phyloP scores from a whole-genome alignment of 352 stramenopile species.

The Stephanocyclus meneghinianus region DNA sequence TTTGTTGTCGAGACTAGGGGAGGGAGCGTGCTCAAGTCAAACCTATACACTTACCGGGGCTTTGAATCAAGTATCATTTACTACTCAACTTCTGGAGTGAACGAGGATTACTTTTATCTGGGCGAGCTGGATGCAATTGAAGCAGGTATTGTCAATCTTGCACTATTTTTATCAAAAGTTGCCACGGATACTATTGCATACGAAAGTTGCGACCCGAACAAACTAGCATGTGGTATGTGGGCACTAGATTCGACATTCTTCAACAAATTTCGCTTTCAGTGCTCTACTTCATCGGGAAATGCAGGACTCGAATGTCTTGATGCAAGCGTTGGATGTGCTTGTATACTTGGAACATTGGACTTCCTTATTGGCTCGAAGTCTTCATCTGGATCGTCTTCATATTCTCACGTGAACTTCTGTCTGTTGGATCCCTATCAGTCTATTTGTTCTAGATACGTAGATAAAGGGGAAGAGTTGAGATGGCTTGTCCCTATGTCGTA shows the following conservation, averaged over 20 bases:
- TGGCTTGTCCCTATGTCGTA: constrained; percentile 33
- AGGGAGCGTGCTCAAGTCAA: constrained; percentile 24
- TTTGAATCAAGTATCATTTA: constrained; percentile 30
- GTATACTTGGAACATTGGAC: constrained; percentile 34
- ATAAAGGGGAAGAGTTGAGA: constrained; percentile 33
- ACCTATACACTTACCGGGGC: constrained; percentile 40
- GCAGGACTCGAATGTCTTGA: constrained; percentile 28
- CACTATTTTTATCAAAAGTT: constrained; percentile 41
- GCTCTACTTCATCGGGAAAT: constrained; percentile 21
- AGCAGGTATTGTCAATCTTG: constrained; percentile 38
- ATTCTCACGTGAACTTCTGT: constrained; percentile 32
- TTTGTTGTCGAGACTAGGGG: constrained; percentile 29
- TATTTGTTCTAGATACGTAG: constrained; percentile 25
- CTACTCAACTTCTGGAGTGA: constrained; percentile 21
- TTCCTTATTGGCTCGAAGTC: constrained; percentile 19
- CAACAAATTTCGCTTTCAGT: constrained; percentile 20
- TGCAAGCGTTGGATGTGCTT: constrained; percentile 27
- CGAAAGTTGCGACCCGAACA: constrained; percentile 31
- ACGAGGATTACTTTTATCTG: constrained; percentile 31
- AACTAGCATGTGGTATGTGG: constrained; percentile 31
- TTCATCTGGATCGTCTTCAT: not conserved
- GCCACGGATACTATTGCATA: constrained; percentile 31
- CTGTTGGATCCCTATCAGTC: constrained; percentile 18
- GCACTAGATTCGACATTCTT: constrained; percentile 27
- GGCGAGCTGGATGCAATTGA: constrained; percentile 28